phyloP scores from a whole-genome alignment of 176 grass and related monocot genomes.

The Otatea glauca region DNA sequence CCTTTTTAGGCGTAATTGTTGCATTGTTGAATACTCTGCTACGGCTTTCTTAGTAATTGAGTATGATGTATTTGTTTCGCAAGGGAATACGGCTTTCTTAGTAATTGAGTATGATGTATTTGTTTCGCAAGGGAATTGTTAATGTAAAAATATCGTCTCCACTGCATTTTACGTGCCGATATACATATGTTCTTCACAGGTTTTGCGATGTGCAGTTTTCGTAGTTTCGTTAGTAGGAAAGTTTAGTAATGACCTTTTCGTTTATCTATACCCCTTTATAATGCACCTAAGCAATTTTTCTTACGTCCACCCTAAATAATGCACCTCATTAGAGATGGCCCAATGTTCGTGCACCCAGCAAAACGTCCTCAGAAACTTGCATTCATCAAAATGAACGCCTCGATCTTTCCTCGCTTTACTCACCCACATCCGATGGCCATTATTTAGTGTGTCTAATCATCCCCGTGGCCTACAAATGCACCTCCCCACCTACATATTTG shows the following conservation, averaged over 20 bases:
- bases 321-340: too few relatives aligned
- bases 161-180: not conserved
- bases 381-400: too few relatives aligned
- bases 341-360: too few relatives aligned
- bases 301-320: too few relatives aligned
- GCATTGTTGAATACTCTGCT: not conserved
- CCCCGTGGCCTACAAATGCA: too few relatives aligned
- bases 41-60: not conserved
- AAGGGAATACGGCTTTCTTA: not conserved
- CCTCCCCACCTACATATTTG: too few relatives aligned
- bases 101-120: not conserved
- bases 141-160: not conserved
- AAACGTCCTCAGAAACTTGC: too few relatives aligned
- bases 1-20: not conserved
- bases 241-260: not conserved
- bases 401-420: too few relatives aligned
- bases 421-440: too few relatives aligned
- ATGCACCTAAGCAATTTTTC: too few relatives aligned
- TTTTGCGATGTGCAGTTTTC: not conserved
- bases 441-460: too few relatives aligned
- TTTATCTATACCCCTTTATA: too few relatives aligned
- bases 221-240: not conserved
- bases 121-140: not conserved
- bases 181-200: not conserved
- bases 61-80: conserved; percentile 3